Base-by-base conservation (phyloP, 163 green algal genomes). In the Scenedesmus sp. region DNA sequence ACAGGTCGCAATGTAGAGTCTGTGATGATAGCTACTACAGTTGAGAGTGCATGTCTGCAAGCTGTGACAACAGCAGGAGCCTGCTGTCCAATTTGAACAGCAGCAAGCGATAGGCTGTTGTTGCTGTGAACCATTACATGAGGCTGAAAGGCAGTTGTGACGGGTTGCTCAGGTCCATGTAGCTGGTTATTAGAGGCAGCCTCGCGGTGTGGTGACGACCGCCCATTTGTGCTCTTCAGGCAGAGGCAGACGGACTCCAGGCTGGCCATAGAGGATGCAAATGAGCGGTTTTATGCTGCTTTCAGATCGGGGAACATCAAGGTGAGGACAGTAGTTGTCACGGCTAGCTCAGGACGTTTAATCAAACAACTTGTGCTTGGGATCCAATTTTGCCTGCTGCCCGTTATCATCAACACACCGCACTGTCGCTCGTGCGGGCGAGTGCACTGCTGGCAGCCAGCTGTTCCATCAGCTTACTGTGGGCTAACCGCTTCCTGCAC, bases 251-350 rank as follows among this genome's bases (percentile, higher is more conserved):
- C 93, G 42, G 94, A 97, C 51, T 87, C 56, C 18, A 88, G 89
- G 44, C 86, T 96, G 79, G 96, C 95, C 16, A 96, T 99, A 10
- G 95, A 98, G 81, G 96, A 98, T 78, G 96, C 96, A 12, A 99
- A 99, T 70, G 82, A 88, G 0, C 56, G 65, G 0, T 99, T 99
- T 76, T 99, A 99, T 81, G 86, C 92, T 18, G 96, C 96, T 0
- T 97, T 98, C 84, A 87, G 81, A n/a, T 94, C 90, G 16, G 95
- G 94, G 3, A 89, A 91, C 65, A 70, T 96, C 10, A 86, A 96
- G 83, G 93, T 94, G 56, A n/a, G 84, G 33, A 22, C 26, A 51
- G 53, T 30, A 40, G 30, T 18, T 42, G 35, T 16, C 1, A 6
- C 53, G n/a, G 33, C 30, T 12, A 44, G 68, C 56, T 37, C 44